A percentile compares a stretch with the other conserved stretches of the same genome.
phyloP scores from a whole-genome alignment of 1,284 basidiomycete genomes.

The Apiotrichum gracile region DNA sequence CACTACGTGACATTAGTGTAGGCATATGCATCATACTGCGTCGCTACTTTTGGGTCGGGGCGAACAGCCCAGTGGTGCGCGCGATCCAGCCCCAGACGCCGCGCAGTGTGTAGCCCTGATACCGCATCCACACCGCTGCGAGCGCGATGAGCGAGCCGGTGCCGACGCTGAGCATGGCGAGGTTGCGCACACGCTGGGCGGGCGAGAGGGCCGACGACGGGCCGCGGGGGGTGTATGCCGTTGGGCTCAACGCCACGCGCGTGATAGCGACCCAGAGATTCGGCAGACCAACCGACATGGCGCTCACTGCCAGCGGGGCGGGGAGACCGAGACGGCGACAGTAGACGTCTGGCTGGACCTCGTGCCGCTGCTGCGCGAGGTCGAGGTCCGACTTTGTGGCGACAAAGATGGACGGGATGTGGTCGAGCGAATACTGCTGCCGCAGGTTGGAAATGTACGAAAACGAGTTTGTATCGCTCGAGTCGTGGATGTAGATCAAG shows the following conservation, averaged over 20 bases:
- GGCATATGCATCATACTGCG: no score
- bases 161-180: conserved; percentile 28
- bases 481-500: conserved; percentile 93
- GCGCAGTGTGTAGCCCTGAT: conserved; percentile 39
- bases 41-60: neutral
- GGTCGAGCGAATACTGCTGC: conserved; percentile 94
- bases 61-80: conserved; percentile 13
- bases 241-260: conserved; percentile 42
- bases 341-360: conserved; percentile 97
- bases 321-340: conserved; percentile 75
- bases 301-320: conserved; percentile 84
- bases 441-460: conserved; percentile 94
- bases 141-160: conserved; percentile 25
- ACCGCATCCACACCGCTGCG: conserved; percentile 39
- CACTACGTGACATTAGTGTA: no score
- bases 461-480: conserved; percentile 97
- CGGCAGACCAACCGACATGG: conserved; percentile 57
- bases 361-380: conserved; percentile 91
- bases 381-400: conserved; percentile 98
- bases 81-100: conserved; percentile 42
- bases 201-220: conserved; percentile 31
- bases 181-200: conserved; percentile 28
- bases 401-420: conserved; percentile 93
- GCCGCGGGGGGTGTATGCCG: conserved; percentile 38
- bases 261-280: conserved; percentile 46